Conservation (phyloP, 192 early-diverging fungal genomes). For the Backusella westeae region DNA sequence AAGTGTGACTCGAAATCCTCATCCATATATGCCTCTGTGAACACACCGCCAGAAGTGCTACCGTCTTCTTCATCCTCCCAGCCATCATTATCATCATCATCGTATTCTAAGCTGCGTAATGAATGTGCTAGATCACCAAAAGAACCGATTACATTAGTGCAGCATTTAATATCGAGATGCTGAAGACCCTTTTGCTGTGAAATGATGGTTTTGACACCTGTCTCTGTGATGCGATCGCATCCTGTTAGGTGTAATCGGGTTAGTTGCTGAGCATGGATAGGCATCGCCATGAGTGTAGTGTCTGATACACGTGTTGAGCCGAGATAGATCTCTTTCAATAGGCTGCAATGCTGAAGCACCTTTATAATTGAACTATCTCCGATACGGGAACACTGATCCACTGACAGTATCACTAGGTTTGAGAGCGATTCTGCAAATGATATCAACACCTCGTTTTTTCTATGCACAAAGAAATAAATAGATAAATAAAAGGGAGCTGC, state of each 20-base stretch:
- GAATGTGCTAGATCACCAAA: background rate
- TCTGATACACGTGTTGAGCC: background rate
- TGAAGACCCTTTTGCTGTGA: background rate
- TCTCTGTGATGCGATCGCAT: background rate
- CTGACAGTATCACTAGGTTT: background rate
- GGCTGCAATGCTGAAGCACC: background rate
- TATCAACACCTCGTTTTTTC: background rate
- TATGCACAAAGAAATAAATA: background rate
- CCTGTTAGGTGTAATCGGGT: background rate
- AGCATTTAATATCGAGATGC: background rate
- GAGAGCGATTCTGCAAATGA: background rate
- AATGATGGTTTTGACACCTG: background rate
- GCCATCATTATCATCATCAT: background rate
- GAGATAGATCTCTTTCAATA: background rate
- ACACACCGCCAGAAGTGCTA: background rate
- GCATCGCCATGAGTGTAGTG: background rate
- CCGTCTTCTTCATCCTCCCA: background rate
- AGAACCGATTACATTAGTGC: background rate
- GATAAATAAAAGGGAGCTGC: no score
- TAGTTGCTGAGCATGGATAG: background rate
- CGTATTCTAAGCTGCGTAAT: background rate
- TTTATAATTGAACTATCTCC: background rate
- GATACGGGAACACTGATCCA: conserved; percentile 5
- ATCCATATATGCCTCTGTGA: background rate
- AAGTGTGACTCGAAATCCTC: background rate